Conservation (phyloP, 495 filamentous ascomycete species). For the Aspergillus affinis region DNA sequence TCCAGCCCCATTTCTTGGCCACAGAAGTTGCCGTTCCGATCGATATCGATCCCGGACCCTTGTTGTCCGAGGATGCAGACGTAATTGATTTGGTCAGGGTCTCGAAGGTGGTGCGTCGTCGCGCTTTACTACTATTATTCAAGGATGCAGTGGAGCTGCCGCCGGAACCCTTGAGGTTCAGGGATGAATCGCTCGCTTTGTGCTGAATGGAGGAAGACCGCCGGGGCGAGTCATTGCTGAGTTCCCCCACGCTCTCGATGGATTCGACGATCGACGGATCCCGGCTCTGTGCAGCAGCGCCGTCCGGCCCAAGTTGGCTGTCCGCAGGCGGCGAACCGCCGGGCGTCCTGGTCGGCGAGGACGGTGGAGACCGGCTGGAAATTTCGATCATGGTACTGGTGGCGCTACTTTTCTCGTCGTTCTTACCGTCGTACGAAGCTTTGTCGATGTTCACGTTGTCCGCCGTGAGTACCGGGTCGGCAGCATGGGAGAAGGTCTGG, state of each 20-base stretch:
- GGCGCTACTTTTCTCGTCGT: constrained; percentile 54
- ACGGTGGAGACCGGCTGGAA: constrained; percentile 57
- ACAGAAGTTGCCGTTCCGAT: constrained; percentile 72
- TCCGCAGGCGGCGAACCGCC: constrained; percentile 50
- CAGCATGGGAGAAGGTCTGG: constrained; percentile 62
- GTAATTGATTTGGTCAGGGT: constrained; percentile 38
- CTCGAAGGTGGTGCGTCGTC: constrained; percentile 43
- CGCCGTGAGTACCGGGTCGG: constrained; percentile 61
- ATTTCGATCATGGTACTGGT: constrained; percentile 65
- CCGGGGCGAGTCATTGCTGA: constrained; percentile 14
- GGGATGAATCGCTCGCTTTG: constrained; percentile 23
- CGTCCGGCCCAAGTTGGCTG: constrained; percentile 28
- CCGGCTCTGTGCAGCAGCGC: constrained; percentile 25
- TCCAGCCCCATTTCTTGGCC: constrained; percentile 83
- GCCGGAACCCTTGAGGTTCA: constrained; percentile 30
- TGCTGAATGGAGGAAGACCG: constrained; percentile 32
- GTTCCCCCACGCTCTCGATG: constrained; percentile 27
- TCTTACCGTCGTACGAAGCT: constrained; percentile 37
- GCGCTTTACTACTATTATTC: constrained; percentile 33
- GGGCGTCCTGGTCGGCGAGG: constrained; percentile 55
- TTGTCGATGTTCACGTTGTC: constrained; percentile 63
- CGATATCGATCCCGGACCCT: constrained; percentile 47
- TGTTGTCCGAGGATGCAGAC: constrained; percentile 28
- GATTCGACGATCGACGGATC: constrained; percentile 36
- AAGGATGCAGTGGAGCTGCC: constrained; percentile 32